A percentile compares a stretch with the other conserved stretches of the same genome.
Evolutionary conservation across 495 filamentous ascomycete species (phyloP).

Genomic region (Penicillium ochrochloron): DNA sequence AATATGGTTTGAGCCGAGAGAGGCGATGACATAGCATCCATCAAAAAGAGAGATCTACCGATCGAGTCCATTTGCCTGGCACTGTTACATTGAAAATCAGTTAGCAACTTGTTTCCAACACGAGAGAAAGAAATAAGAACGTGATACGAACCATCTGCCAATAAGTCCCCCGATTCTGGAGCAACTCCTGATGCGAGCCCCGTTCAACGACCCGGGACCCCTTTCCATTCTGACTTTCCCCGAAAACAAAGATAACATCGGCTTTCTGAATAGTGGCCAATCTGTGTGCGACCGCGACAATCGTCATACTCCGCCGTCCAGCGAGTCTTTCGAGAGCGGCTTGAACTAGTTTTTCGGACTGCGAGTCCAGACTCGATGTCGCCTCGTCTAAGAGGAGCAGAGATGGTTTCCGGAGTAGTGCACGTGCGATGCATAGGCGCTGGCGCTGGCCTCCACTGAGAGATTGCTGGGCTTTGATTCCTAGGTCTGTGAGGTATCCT

Average conservation of each 20-base stretch:
- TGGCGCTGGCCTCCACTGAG: background rate
- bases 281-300: background rate
- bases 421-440: background rate
- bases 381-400: background rate
- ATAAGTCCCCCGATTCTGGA: background rate
- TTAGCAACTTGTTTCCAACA: background rate
- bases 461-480: background rate
- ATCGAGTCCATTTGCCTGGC: background rate
- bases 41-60: background rate
- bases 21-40: background rate
- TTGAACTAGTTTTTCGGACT: background rate
- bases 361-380: background rate
- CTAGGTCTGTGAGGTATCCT: background rate
- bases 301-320: background rate
- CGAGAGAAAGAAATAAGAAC: background rate
- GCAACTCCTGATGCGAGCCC: background rate
- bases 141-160: conserved; percentile 1
- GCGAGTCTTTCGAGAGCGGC: background rate
- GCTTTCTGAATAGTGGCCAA: background rate
- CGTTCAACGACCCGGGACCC: background rate
- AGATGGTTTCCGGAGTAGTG: background rate
- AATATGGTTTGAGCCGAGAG: background rate
- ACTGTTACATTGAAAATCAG: background rate
- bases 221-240: background rate
- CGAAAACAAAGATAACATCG: background rate